phyloP scores from a whole-genome alignment of 805 yeast genomes.

The Wickerhamomyces chambardii region DNA sequence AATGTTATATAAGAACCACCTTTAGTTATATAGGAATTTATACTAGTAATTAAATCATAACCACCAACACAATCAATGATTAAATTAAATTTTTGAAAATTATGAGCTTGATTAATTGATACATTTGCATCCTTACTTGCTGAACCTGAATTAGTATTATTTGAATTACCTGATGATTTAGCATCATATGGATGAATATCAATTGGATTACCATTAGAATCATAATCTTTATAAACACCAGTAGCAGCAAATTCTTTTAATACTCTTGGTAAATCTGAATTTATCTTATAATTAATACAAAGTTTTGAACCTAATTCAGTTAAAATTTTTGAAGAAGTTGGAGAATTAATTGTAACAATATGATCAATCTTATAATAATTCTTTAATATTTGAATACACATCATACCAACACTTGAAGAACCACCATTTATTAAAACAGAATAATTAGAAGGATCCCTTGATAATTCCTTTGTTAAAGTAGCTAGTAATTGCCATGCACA shows the following conservation, averaged over 20 bases:
- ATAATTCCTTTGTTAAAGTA: constrained; percentile 19
- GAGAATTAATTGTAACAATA: constrained; percentile 52
- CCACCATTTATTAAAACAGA: constrained; percentile 64
- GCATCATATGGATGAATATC: constrained; percentile 11
- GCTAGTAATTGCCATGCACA: constrained; percentile 47
- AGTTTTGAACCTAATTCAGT: constrained; percentile 41
- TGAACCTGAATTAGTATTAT: too few relatives aligned
- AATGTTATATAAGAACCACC: constrained; percentile 49
- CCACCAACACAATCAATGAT: constrained; percentile 74
- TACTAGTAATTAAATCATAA: constrained; percentile 31
- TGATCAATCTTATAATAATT: constrained; percentile 34
- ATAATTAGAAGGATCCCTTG: constrained; percentile 27
- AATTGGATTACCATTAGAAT: constrained; percentile 15
- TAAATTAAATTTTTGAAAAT: constrained; percentile 50
- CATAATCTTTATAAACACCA: constrained; percentile 23
- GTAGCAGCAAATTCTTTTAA: constrained; percentile 13
- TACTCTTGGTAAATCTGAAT: constrained; percentile 13
- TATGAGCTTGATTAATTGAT: too few relatives aligned
- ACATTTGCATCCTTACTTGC: too few relatives aligned
- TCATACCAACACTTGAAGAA: constrained; percentile 64
- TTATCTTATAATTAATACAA: constrained; percentile 37
- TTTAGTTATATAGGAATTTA: constrained; percentile 19
- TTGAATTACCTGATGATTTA: too few relatives aligned
- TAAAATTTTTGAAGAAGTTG: constrained; percentile 36
- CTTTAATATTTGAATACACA: constrained; percentile 51